phyloP scores from a whole-genome alignment of 192 early-diverging fungal species.

The Coemansia sp. region DNA sequence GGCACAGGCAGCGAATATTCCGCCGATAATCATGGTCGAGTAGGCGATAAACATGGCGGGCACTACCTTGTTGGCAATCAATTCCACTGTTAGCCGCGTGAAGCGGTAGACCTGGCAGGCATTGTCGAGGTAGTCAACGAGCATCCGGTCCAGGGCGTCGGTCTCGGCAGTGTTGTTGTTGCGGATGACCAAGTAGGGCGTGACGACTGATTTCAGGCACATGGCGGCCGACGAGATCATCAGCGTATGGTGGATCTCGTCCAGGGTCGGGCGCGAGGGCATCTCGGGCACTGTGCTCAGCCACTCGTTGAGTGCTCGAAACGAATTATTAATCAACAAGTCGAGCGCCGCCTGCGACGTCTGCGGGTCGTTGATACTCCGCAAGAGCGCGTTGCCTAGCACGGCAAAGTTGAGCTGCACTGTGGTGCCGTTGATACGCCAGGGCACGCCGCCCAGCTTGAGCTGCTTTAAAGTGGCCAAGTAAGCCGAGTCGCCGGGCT shows the following conservation, averaged over 20 bases:
- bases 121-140: constrained; percentile 30
- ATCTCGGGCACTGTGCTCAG: constrained; percentile 31
- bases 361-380: constrained; percentile 42
- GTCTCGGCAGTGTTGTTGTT: not conserved
- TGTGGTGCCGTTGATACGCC: constrained; percentile 39
- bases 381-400: constrained; percentile 44
- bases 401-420: constrained; percentile 53
- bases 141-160: constrained; percentile 11
- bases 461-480: constrained; percentile 29
- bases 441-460: constrained; percentile 37
- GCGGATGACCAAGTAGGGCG: constrained; percentile 45
- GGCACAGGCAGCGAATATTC: constrained; percentile 45
- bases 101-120: constrained; percentile 25
- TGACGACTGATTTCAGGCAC: constrained; percentile 37
- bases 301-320: constrained; percentile 37
- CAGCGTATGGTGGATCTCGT: constrained; percentile 39
- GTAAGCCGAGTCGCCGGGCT: constrained; percentile 44
- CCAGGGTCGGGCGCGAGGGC: constrained; percentile 16
- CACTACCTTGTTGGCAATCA: constrained; percentile 20
- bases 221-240: constrained; percentile 36
- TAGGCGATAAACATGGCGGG: constrained; percentile 51
- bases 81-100: constrained; percentile 6
- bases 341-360: constrained; percentile 30
- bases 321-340: constrained; percentile 27
- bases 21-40: constrained; percentile 41